Base-by-base conservation (phyloP, 1,284 basidiomycete genomes). In the Mycosarcoma mackinlayi region DNA sequence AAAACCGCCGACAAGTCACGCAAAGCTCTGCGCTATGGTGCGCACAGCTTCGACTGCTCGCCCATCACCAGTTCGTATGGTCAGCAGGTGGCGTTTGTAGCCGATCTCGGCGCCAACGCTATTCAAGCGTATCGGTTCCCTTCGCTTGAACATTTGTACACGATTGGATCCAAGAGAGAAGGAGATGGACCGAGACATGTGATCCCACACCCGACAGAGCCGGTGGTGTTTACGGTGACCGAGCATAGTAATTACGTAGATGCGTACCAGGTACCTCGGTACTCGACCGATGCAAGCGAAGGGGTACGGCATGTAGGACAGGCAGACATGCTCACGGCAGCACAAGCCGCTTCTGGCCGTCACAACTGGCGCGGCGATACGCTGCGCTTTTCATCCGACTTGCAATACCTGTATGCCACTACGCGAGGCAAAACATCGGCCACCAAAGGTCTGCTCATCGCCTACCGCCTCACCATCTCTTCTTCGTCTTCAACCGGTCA, bases 111-210 rank as follows among this genome's bases (percentile, higher is more conserved):
- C 9, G 64, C 65, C 5, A 79, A 81, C 25, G 63, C 78, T 2
- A 63, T 81, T 18, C 60, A 75, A 18, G 65, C 68, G 4, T 81
- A 81, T 34, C 4, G 38, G 0, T 67, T 67, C 16, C 52, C 56
- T 1, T 13, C 21, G 3, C 31, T 81, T 9, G 13, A 53, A 1
- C 60, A 72, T 27, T 21, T 75, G 8, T 52, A 51, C 18, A 61
- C 73, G 31, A 44, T 65, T 0, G 39, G 38, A 5, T 65, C 62
- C 35, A 51, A 60, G 14, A 3, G 45, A 1, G n/a, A 47, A 1
- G 57, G 54, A 4, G 79, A 81, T 61, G 79, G 78, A 4, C 79
- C 79, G 10, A 33, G 79, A 30, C 79, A 81, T 52, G 47, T 62
- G 1, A 75, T 79, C 19, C 70, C 79, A 0, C 73, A 74, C n/a